Base-by-base conservation (phyloP, 2,329 filamentous ascomycete genomes). In the Tolypocladium paradoxum region DNA sequence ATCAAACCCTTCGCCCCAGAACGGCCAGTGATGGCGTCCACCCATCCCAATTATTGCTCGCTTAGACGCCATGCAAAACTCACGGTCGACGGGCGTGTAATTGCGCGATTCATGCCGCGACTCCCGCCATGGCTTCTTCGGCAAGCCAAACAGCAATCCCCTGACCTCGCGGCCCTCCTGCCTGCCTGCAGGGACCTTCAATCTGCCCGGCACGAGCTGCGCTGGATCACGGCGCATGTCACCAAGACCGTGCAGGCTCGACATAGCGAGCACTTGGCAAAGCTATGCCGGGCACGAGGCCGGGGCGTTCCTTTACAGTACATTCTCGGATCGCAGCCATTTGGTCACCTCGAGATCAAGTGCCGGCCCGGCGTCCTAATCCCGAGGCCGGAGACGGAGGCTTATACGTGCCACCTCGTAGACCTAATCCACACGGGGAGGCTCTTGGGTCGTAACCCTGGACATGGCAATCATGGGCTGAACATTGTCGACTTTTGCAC, bases 401-500 rank as follows among this genome's bases (percentile, higher is more conserved):
- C 83, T 2, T 88, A 85, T 64, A 82, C 79, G 1, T 67, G 73
- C 31, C 71, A 82, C 59, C 71, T 88, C 12, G 78, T 77, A 36
- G 64, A 69, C 6, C 57, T 76, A 22, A 65, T 82, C 55, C 65
- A 64, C 50, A 58, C 56, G 8, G 57, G 54, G 16, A 31, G 50
- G 29, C 48, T 61, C 5, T 45, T 57, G 40, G 51, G 53, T n/a
- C 47, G 46, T 20, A 37, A 40, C 7, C n/a, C 52, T 40, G 57
- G 60, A 14, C 35, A 47, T 20, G 24, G 35, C 4, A 37, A 53
- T 8, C 40, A 53, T 60, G 56, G 62, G 18, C 60, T 95, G 14
- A 78, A 76, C 14, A 73, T 97, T 40, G 68, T 96, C 9, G 93
- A 99, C 67, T 75, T 96, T 33, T 97, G 93, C 68, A 91, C 90